Evolutionary conservation across 2,329 filamentous ascomycete species (phyloP), one percentile per base, ranked within the genome.

Genomic region (Colletotrichum somersetense): DNA sequence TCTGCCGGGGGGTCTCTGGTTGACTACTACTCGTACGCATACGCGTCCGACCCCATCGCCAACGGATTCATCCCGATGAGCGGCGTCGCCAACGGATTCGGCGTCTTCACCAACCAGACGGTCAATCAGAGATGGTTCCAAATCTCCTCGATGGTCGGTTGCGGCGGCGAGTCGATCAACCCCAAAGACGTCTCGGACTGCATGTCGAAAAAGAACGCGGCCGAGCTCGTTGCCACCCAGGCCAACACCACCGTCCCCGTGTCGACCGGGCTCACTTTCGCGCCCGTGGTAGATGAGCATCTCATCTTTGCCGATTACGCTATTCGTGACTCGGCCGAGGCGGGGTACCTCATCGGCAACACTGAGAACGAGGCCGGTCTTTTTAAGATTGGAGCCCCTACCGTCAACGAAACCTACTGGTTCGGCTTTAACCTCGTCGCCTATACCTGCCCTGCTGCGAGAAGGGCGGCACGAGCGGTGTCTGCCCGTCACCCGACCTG

Each of bases 21-120:
- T 1, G 85, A 88, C 75, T 83, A 83, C 75, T 86, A 84, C 79
- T 81, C 84, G 7, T 88, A 86, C 71, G 84, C 86, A 7, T 87
- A 84, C 85, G 67, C 75, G 3, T 70, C 84, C 0, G 84, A 88
- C 62, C 85, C 87, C 5, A 88, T 89, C 35, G 81, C 83, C 33
- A 77, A 80, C 18, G 85, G 81, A 5, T 79, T 87, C 26, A 85
- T 88, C 68, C 78, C 83, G 5, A 80, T 83, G 20, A 87, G 86
- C 55, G 86, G 80, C 18, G 52, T 61, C 11, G 68, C 69, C 18
- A 78, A 73, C 23, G 64, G 66, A 30, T 56, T 55, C n/a, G 72
- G 72, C n/a, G 74, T 79, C 48, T 80, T 81, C 55, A 74, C 72
- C 42, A 61, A 75, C 35, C 53, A 73, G 26, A 73, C 71, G 4